phyloP scores from a whole-genome alignment of 2,329 filamentous ascomycete species.

The Beauveria caledonica region DNA sequence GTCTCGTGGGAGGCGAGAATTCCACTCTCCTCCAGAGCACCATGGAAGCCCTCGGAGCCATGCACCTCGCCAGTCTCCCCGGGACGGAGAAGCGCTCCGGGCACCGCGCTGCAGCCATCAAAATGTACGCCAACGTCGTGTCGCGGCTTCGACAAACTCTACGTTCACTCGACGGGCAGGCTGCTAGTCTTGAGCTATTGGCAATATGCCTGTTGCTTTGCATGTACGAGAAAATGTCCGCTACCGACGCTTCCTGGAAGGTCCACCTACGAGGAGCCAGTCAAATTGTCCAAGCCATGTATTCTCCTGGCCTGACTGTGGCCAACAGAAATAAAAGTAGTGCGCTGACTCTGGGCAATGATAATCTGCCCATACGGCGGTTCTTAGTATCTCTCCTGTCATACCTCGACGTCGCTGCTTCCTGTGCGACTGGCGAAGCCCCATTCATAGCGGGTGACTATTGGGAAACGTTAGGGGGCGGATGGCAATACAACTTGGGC shows the following conservation, averaged over 20 bases:
- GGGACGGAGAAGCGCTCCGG: conserved; percentile 21
- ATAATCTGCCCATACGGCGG: conserved; percentile 12
- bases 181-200: conserved; percentile 17
- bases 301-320: conserved; percentile 6
- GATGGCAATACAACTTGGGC: conserved; percentile 26
- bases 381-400: conserved; percentile 31
- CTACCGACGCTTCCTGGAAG: conserved; percentile 24
- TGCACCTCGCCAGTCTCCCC: conserved; percentile 32
- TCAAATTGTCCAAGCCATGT: conserved; percentile 24
- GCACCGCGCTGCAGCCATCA: conserved; percentile 30
- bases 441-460: conserved; percentile 29
- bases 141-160: conserved; percentile 16
- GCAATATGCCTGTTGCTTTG: conserved; percentile 17
- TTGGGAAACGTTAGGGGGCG: conserved; percentile 28
- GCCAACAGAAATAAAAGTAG: background rate
- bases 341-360: background rate
- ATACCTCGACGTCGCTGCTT: conserved; percentile 30
- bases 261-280: conserved; percentile 30
- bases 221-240: conserved; percentile 14
- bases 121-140: conserved; percentile 29
- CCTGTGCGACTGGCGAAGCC: conserved; percentile 28
- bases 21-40: conserved; percentile 29
- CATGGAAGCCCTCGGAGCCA: conserved; percentile 31
- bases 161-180: conserved; percentile 21
- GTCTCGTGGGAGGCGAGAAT: conserved; percentile 33